A percentile compares a stretch with the other conserved stretches of the same genome.
Evolutionary conservation across 2,329 filamentous ascomycete genomes (phyloP).

Genomic region (Macrophomina phaseolina): DNA sequence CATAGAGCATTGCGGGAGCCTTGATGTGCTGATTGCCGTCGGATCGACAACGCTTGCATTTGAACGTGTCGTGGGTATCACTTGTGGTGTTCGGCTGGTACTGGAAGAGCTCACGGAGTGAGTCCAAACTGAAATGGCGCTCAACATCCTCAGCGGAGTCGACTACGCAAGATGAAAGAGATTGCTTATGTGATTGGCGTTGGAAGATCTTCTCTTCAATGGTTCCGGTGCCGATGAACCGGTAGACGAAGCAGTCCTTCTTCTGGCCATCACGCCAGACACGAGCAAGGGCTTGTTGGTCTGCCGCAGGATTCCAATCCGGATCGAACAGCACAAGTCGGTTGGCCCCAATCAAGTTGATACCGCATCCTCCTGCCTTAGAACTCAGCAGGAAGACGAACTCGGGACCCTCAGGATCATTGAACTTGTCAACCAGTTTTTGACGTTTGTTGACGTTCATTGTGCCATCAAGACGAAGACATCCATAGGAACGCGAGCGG

Average conservation of each 20-base stretch:
- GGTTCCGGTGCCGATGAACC: conserved; percentile 97
- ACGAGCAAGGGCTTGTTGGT: conserved; percentile 94
- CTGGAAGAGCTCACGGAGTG: conserved; percentile 90
- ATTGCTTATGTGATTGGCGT: conserved; percentile 97
- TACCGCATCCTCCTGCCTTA: conserved; percentile 94
- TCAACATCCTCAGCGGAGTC: conserved; percentile 97
- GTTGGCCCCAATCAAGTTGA: conserved; percentile 94
- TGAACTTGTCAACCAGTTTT: conserved; percentile 97
- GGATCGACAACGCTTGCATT: conserved; percentile 87
- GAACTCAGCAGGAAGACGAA: conserved; percentile 96
- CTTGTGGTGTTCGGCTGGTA: conserved; percentile 84
- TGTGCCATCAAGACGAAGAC: conserved; percentile 87
- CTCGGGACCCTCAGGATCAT: conserved; percentile 85
- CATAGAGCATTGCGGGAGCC: conserved; percentile 92
- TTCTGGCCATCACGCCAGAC: conserved; percentile 99
- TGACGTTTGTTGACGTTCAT: conserved; percentile 98
- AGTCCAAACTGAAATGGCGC: conserved; percentile 92
- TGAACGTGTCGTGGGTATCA: conserved; percentile 98
- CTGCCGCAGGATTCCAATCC: conserved; percentile 93
- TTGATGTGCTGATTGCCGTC: conserved; percentile 89
- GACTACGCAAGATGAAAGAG: conserved; percentile 92
- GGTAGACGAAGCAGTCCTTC: conserved; percentile 99
- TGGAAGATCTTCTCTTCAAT: conserved; percentile 99
- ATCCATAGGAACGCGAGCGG: conserved; percentile 82
- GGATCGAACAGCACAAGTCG: conserved; percentile 95